A percentile compares a stretch with the other conserved stretches of the same genome.
These are phyloP conservation scores for Globisporangium polare DNA, from an alignment of 352 stramenopile genomes.

Conservation along the genomic window DNA sequence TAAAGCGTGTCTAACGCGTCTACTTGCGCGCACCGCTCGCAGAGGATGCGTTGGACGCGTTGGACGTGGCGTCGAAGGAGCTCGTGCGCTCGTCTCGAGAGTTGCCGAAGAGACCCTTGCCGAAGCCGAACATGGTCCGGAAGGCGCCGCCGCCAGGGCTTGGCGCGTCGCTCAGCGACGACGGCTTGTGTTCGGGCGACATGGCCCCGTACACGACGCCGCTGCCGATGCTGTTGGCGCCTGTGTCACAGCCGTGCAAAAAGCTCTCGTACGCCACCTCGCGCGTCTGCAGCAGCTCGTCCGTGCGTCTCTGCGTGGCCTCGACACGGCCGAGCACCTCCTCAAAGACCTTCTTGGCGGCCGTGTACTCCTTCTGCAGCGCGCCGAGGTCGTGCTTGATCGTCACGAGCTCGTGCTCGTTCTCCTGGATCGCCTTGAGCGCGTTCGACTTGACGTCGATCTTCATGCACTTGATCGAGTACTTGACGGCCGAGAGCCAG, in stretches of 20 bases:
- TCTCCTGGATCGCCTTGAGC: slow-evolving; percentile 67
- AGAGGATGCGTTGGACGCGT: slow-evolving; percentile 18
- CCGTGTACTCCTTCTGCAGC: slow-evolving; percentile 76
- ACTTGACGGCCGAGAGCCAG: slow-evolving; percentile 85
- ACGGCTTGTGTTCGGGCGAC: slow-evolving; percentile 31
- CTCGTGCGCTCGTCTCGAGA: slow-evolving; percentile 49
- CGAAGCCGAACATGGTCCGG: slow-evolving; percentile 66
- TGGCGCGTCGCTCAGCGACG: slow-evolving; percentile 27
- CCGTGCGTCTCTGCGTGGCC: slow-evolving; percentile 64
- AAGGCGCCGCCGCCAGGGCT: slow-evolving; percentile 39
- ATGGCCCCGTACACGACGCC: slow-evolving; percentile 19
- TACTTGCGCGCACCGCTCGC: slow-evolving; percentile 13
- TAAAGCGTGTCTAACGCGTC: neutral
- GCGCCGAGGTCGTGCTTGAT: slow-evolving; percentile 78
- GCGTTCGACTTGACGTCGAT: slow-evolving; percentile 51
- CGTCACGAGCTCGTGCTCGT: slow-evolving; percentile 63
- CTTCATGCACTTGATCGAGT: slow-evolving; percentile 85
- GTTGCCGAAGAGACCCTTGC: slow-evolving; percentile 58
- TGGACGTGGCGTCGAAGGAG: slow-evolving; percentile 42
- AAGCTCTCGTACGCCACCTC: slow-evolving; percentile 77
- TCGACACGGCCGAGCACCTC: slow-evolving; percentile 65
- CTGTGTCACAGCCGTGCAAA: slow-evolving; percentile 50
- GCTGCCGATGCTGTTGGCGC: slow-evolving; percentile 19
- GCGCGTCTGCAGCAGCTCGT: slow-evolving; percentile 63
- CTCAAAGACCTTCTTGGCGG: slow-evolving; percentile 79